Conservation (phyloP, 2,329 filamentous ascomycete species). For the Trichoderma brevicompactum region DNA sequence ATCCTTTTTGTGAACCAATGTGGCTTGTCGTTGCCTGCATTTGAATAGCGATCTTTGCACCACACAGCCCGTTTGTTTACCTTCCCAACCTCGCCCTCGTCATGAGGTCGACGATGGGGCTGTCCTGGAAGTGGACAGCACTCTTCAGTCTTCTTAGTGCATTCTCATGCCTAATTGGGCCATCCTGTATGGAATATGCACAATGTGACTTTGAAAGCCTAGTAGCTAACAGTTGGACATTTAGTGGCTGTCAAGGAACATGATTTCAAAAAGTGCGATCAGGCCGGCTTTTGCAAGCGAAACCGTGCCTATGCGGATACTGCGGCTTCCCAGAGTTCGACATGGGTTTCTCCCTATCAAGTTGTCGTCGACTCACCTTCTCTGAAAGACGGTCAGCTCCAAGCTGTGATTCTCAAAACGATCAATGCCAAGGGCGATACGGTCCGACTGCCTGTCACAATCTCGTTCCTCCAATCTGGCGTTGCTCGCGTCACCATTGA, state of each 20-base stretch:
- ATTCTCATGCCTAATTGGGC: slow-evolving; percentile 64
- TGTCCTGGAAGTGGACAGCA: slow-evolving; percentile 67
- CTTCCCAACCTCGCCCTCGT: slow-evolving; percentile 28
- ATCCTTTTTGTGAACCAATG: slow-evolving; percentile 15
- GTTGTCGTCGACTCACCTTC: slow-evolving; percentile 72
- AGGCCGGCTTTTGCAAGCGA: slow-evolving; percentile 96
- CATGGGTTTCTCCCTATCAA: slow-evolving; percentile 81
- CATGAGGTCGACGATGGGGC: slow-evolving; percentile 57
- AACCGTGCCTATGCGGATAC: slow-evolving; percentile 89
- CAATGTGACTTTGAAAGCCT: neutral
- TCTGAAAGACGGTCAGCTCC: slow-evolving; percentile 79
- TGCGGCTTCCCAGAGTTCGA: slow-evolving; percentile 64
- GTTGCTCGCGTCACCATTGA: slow-evolving; percentile 86
- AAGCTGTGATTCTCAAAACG: slow-evolving; percentile 81
- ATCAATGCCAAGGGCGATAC: slow-evolving; percentile 66
- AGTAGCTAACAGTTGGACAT: slow-evolving; percentile 32
- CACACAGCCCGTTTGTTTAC: slow-evolving; percentile 27
- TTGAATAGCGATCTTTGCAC: neutral
- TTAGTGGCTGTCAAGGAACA: slow-evolving; percentile 87
- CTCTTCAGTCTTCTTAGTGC: slow-evolving; percentile 63
- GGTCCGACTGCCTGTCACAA: slow-evolving; percentile 77
- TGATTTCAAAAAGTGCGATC: slow-evolving; percentile 95
- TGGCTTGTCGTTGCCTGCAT: slow-evolving; percentile 17
- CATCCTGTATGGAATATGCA: slow-evolving; percentile 60
- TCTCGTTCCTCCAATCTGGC: slow-evolving; percentile 89